These are phyloP conservation scores for Thalia dealbata DNA, from an alignment of 176 grass and related monocot species.

Conservation along the genomic window DNA sequence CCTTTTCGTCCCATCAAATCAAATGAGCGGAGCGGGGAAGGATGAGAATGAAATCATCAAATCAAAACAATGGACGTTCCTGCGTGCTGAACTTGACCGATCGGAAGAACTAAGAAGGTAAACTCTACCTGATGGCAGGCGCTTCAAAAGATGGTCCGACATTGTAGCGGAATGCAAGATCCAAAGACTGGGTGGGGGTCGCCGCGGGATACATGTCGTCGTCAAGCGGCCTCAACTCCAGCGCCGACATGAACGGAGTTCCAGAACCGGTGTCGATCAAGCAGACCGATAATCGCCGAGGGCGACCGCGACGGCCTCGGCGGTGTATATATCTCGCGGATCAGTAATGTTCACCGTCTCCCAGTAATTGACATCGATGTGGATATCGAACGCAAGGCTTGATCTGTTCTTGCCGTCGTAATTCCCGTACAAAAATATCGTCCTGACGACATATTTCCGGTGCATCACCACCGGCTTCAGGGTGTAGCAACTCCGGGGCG, in stretches of 20 bases:
- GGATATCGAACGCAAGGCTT: not conserved
- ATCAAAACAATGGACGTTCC: too few species aligned
- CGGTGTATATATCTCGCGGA: not conserved
- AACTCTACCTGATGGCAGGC: too few species aligned
- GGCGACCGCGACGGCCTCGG: slow-evolving; percentile 10
- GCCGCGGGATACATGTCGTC: slow-evolving; percentile 8
- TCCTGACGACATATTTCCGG: slow-evolving; percentile 25
- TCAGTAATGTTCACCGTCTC: not conserved
- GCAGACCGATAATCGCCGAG: slow-evolving; percentile 19
- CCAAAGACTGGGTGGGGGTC: slow-evolving; percentile 13
- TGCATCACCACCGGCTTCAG: not conserved
- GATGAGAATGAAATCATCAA: too few species aligned
- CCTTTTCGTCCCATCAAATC: not conserved
- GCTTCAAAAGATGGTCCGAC: not conserved
- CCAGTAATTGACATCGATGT: not conserved
- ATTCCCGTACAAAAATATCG: slow-evolving; percentile 30
- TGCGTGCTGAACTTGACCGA: too few species aligned
- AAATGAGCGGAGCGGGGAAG: too few species aligned
- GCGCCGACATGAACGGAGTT: slow-evolving; percentile 27
- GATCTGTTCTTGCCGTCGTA: slow-evolving; percentile 16
- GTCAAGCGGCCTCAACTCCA: slow-evolving; percentile 31
- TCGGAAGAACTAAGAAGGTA: too few species aligned
- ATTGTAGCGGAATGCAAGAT: not conserved
- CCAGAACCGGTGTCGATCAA: slow-evolving; percentile 14
- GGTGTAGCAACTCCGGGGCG: slow-evolving; percentile 28